Evolutionary conservation across 2,329 filamentous ascomycete genomes (phyloP).

Genomic region (Tolypocladium nubicola): DNA sequence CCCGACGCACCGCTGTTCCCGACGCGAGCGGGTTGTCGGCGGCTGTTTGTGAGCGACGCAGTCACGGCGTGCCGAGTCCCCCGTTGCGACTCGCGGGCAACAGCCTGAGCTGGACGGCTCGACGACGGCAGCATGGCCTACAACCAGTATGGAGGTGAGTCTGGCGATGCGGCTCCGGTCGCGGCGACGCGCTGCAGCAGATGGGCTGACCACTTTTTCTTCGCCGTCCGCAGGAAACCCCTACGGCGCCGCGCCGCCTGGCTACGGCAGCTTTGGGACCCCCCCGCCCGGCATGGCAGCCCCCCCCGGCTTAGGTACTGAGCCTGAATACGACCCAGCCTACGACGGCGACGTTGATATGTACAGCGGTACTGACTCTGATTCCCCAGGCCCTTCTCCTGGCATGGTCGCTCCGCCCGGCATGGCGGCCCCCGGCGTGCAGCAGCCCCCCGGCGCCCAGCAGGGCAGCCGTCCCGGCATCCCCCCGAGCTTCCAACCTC

Average conservation of each 20-base stretch:
- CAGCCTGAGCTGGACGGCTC: background rate
- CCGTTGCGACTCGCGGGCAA: conserved; percentile 7
- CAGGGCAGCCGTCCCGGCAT: conserved; percentile 74
- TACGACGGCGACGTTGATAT: background rate
- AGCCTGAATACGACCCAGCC: background rate
- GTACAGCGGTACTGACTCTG: conserved; percentile 1
- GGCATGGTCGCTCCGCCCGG: conserved; percentile 74
- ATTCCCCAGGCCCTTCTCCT: conserved; percentile 55
- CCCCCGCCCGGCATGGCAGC: conserved; percentile 59
- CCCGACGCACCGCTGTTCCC: background rate
- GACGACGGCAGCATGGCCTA: conserved; percentile 36
- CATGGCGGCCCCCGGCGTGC: conserved; percentile 68
- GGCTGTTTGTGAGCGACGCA: background rate
- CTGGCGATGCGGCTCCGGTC: background rate
- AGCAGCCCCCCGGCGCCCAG: conserved; percentile 54
- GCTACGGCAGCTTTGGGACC: conserved; percentile 59
- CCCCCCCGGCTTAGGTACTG: conserved; percentile 73
- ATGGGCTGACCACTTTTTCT: background rate
- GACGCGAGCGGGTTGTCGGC: background rate
- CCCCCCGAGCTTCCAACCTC: conserved; percentile 76
- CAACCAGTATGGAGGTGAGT: conserved; percentile 48
- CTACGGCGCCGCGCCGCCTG: conserved; percentile 67
- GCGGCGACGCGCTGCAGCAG: conserved; percentile 2
- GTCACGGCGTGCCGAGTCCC: background rate
- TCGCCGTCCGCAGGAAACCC: conserved; percentile 27